phyloP scores from a whole-genome alignment of 2,329 filamentous ascomycete species.

The Epichloe glyceriae region DNA sequence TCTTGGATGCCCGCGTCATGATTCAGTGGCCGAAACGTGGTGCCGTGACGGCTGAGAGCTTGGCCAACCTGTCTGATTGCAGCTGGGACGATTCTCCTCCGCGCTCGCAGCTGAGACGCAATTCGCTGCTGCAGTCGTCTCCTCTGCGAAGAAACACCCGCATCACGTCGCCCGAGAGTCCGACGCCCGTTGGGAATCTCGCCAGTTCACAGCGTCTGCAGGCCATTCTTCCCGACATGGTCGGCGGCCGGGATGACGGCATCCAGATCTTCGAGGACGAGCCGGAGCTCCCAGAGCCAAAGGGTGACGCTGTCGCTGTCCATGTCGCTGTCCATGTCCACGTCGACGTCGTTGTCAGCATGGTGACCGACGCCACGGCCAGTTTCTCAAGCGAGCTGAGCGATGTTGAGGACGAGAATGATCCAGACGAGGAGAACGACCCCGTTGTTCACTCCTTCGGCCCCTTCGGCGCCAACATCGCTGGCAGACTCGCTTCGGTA shows the following conservation, averaged over 20 bases:
- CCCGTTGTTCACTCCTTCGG: constrained; percentile 87
- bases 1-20: constrained; percentile 82
- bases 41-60: constrained; percentile 22
- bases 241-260: constrained; percentile 22
- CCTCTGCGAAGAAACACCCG: constrained; percentile 42
- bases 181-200: constrained; percentile 30
- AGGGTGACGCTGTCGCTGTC: constrained; percentile 12
- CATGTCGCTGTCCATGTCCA: constrained; percentile 5
- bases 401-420: constrained; percentile 48
- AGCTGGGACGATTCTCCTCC: constrained; percentile 55
- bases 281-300: constrained; percentile 26
- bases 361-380: constrained; percentile 35
- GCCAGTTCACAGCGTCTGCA: constrained; percentile 32
- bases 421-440: constrained; percentile 88
- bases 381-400: constrained; percentile 45
- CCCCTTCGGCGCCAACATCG: constrained; percentile 73
- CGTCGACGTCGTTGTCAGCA: constrained; percentile 27
- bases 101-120: constrained; percentile 18
- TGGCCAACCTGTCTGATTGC: constrained; percentile 48
- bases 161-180: constrained; percentile 64
- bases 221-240: constrained; percentile 25
- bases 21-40: constrained; percentile 68
- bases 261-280: constrained; percentile 67
- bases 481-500: constrained; percentile 72
- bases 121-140: constrained; percentile 42